These are phyloP conservation scores for Scleromitrula shiraiana DNA, from an alignment of 2,329 filamentous ascomycete genomes.

Conservation along the genomic window DNA sequence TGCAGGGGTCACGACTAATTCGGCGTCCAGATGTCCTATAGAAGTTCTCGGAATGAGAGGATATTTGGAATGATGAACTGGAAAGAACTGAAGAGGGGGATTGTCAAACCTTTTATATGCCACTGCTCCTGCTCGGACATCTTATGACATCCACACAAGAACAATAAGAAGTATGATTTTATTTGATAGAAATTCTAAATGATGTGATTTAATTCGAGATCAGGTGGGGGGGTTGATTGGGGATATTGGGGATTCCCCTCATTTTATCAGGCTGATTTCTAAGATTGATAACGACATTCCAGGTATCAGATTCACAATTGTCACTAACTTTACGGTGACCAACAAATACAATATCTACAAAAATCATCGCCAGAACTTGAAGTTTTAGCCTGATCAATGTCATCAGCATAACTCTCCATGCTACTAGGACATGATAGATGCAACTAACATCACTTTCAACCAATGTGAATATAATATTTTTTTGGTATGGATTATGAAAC, in stretches of 20 bases:
- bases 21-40: slow-evolving; percentile 9
- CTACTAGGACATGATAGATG: no score
- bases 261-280: no score
- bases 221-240: not conserved
- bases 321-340: no score
- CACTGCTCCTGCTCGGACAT: slow-evolving; percentile 9
- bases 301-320: no score
- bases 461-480: no score
- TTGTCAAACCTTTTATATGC: slow-evolving; percentile 10
- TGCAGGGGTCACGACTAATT: slow-evolving; percentile 9
- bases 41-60: not conserved
- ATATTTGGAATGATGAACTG: not conserved
- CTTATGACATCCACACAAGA: slow-evolving; percentile 1
- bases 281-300: no score
- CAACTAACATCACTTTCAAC: no score
- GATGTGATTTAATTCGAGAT: slow-evolving; percentile 3
- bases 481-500: no score
- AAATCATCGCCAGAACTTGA: no score
- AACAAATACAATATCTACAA: no score
- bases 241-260: slow-evolving; percentile 5
- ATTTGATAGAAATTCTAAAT: not conserved
- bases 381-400: no score
- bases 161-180: not conserved
- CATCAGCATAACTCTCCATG: no score
- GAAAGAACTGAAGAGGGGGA: not conserved